Percentiles rank a stretch among this genome's conserved stretches.
Evolutionary conservation across 176 grass and related monocot genomes (phyloP).

Genomic region (Cenchrus purpureus): DNA sequence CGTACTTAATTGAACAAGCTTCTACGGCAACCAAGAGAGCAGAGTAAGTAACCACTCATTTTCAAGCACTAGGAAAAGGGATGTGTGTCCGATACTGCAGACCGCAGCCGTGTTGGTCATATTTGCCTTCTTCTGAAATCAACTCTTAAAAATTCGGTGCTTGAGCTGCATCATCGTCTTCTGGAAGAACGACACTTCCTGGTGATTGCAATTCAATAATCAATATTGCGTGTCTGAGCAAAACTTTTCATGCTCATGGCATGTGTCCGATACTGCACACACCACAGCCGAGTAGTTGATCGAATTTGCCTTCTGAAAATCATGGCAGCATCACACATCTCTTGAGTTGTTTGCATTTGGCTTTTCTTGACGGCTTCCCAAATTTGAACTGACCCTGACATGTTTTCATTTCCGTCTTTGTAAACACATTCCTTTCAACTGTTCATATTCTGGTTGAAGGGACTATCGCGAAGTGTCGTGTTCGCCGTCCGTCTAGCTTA

Average conservation of each 20-base stretch:
- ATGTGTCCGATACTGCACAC: no score
- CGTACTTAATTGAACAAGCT: neutral
- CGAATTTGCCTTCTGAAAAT: no score
- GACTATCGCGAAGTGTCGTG: neutral
- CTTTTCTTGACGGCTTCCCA: neutral
- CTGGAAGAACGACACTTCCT: neutral
- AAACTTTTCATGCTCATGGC: neutral
- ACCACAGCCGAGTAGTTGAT: no score
- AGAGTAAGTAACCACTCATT: slow-evolving; percentile 16
- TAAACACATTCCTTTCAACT: neutral
- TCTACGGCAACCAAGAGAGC: neutral
- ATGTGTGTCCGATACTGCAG: neutral
- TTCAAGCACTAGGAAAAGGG: slow-evolving; percentile 1
- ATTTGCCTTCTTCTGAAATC: slow-evolving; percentile 8
- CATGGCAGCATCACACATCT: no score
- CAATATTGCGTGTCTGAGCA: neutral
- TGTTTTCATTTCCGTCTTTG: neutral
- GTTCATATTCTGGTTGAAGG: neutral
- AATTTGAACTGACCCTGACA: neutral
- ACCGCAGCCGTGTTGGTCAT: neutral
- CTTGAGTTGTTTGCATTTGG: neutral
- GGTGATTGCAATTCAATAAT: neutral
- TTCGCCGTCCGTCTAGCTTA: neutral
- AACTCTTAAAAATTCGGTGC: neutral
- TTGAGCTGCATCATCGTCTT: neutral